These are phyloP conservation scores for Ceratobasidium sp. DNA, from an alignment of 1,284 basidiomycete genomes.

Conservation along the genomic window DNA sequence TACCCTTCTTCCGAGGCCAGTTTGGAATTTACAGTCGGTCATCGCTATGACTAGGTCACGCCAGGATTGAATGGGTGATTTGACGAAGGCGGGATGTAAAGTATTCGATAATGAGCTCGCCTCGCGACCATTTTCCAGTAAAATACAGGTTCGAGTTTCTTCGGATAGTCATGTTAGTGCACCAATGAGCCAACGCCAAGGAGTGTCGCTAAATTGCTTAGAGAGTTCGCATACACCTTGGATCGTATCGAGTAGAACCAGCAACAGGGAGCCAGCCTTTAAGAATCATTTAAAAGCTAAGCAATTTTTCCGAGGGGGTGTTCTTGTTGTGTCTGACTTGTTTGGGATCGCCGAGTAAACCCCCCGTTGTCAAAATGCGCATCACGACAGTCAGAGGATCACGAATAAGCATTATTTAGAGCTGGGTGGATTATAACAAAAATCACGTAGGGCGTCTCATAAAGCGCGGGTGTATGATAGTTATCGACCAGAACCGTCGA, in stretches of 20 bases:
- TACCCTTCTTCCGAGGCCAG: constrained; percentile 67
- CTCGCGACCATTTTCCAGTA: constrained; percentile 62
- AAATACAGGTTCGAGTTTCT: constrained; percentile 58
- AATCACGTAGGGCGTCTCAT: too few relatives aligned
- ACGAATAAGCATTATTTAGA: too few relatives aligned
- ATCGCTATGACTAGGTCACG: constrained; percentile 56
- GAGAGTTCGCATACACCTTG: constrained; percentile 73
- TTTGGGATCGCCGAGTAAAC: too few relatives aligned
- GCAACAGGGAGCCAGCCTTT: neutral
- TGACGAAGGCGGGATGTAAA: neutral
- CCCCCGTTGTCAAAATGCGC: too few relatives aligned
- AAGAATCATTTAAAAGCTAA: too few relatives aligned
- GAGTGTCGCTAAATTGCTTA: constrained; percentile 56
- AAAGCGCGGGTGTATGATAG: too few relatives aligned
- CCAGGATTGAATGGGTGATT: neutral
- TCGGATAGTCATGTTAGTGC: constrained; percentile 56
- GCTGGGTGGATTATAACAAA: too few relatives aligned
- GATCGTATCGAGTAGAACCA: constrained; percentile 56
- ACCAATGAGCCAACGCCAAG: constrained; percentile 42
- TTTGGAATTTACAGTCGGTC: constrained; percentile 66
- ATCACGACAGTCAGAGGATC: too few relatives aligned
- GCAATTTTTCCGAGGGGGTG: too few relatives aligned
- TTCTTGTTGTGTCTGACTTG: too few relatives aligned
- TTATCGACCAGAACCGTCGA: too few relatives aligned
- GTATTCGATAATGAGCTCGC: constrained; percentile 72